Conservation (phyloP, 192 early-diverging fungal species). For the Geranomyces michiganensis region DNA sequence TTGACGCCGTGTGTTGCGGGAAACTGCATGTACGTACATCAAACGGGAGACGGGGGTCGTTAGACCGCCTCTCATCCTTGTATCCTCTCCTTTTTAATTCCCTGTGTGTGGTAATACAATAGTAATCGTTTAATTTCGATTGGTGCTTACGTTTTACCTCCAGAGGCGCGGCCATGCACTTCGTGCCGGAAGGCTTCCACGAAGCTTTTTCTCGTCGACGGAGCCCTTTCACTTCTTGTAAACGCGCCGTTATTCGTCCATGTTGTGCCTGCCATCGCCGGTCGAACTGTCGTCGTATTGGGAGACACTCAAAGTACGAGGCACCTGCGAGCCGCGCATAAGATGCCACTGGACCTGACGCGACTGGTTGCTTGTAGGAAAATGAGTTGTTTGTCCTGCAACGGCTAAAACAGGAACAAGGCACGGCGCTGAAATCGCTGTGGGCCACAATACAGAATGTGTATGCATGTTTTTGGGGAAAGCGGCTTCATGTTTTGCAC, state of each 20-base stretch:
- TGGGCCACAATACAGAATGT: slow-evolving; percentile 94
- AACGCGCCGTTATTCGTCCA: background rate
- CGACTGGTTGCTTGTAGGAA: slow-evolving; percentile 30
- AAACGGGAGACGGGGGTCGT: too few species aligned
- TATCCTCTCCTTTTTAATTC: too few species aligned
- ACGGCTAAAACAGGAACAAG: slow-evolving; percentile 42
- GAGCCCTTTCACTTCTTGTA: too few species aligned
- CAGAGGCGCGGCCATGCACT: too few species aligned
- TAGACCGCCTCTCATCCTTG: too few species aligned
- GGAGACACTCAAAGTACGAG: slow-evolving; percentile 31
- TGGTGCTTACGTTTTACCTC: too few species aligned
- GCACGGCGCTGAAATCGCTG: slow-evolving; percentile 53
- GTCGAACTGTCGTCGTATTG: slow-evolving; percentile 32
- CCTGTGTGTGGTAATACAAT: too few species aligned
- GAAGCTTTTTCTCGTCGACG: too few species aligned
- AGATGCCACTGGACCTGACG: background rate
- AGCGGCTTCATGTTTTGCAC: background rate
- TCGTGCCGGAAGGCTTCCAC: too few species aligned
- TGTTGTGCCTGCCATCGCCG: slow-evolving; percentile 28
- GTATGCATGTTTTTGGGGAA: slow-evolving; percentile 41
- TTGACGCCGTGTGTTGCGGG: too few species aligned
- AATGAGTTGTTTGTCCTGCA: slow-evolving; percentile 50
- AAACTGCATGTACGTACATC: too few species aligned
- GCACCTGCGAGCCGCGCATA: background rate
- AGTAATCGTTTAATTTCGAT: too few species aligned